Evolutionary conservation across 352 stramenopile species (phyloP).

Genomic region (Phytophthora agathidicida): DNA sequence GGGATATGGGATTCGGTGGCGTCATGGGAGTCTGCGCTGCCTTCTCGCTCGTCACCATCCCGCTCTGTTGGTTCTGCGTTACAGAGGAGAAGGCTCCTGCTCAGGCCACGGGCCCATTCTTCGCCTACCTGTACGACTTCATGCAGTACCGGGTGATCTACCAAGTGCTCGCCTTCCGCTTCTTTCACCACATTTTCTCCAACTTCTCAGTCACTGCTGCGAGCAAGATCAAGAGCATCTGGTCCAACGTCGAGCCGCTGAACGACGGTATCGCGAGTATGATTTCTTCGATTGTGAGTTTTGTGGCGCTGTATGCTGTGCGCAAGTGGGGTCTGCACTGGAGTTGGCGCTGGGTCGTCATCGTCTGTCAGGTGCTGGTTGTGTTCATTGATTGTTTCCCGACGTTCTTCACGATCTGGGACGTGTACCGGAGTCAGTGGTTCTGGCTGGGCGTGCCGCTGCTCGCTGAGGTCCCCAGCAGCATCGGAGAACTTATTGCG

Average conservation of each 20-base stretch:
- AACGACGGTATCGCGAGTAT: conserved; percentile 35
- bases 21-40: conserved; percentile 42
- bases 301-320: conserved; percentile 35
- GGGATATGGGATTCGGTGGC: conserved; percentile 44
- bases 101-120: conserved; percentile 14
- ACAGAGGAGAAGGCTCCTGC: conserved; percentile 32
- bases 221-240: conserved; percentile 39
- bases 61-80: conserved; percentile 47
- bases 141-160: conserved; percentile 45
- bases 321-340: conserved; percentile 54
- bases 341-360: conserved; percentile 52
- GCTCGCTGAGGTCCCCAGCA: conserved; percentile 44
- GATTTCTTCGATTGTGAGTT: conserved; percentile 34
- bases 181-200: conserved; percentile 44
- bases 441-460: conserved; percentile 62
- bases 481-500: conserved; percentile 34
- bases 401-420: conserved; percentile 58
- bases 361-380: conserved; percentile 41
- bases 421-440: conserved; percentile 59
- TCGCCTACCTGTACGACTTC: conserved; percentile 40
- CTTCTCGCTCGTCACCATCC: conserved; percentile 33
- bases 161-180: conserved; percentile 39
- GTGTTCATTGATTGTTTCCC: conserved; percentile 44
- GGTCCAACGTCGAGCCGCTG: conserved; percentile 35
- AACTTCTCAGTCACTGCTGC: conserved; percentile 32